A percentile compares a stretch with the other conserved stretches of the same genome.
Evolutionary conservation across 176 grass and related monocot species (phyloP).

Genomic region (Tillandsia leiboldiana): DNA sequence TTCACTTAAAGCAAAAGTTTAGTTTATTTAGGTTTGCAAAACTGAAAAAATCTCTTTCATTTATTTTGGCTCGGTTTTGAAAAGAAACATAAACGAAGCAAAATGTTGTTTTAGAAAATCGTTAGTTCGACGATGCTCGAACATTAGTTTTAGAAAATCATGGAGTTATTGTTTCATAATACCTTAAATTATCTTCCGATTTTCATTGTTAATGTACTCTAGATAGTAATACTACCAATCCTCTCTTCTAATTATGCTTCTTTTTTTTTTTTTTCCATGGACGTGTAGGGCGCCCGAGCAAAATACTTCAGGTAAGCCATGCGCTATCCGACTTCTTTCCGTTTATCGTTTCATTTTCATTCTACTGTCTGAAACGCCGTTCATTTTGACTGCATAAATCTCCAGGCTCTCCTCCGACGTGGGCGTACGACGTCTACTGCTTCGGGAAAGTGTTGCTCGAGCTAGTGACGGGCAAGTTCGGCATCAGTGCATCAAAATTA

Average conservation of each 20-base stretch:
- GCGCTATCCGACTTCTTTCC: not conserved
- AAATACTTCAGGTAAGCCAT: slow-evolving; percentile 59
- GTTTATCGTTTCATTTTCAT: not conserved
- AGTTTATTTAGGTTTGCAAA: too few relatives aligned
- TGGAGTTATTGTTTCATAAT: not conserved
- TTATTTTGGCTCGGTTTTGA: too few relatives aligned
- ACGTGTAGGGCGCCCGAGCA: slow-evolving; percentile 52
- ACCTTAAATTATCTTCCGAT: not conserved
- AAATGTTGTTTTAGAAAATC: too few relatives aligned
- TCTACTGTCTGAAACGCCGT: not conserved
- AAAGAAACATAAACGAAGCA: too few relatives aligned
- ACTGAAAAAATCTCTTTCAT: too few relatives aligned
- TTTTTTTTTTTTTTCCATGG: slow-evolving; percentile 14
- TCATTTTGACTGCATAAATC: not conserved
- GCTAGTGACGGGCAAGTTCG: slow-evolving; percentile 74
- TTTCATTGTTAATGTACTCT: not conserved
- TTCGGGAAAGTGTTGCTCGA: slow-evolving; percentile 92
- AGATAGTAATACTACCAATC: not conserved
- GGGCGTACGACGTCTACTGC: slow-evolving; percentile 77
- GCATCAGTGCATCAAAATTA: slow-evolving; percentile 58
- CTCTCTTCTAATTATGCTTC: not conserved
- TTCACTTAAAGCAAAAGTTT: too few relatives aligned
- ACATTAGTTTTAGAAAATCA: not conserved
- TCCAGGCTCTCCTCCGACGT: slow-evolving; percentile 50
- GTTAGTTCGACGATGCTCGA: too few relatives aligned